phyloP scores from a whole-genome alignment of 2,329 filamentous ascomycete species.

The Rutstroemia sp. region DNA sequence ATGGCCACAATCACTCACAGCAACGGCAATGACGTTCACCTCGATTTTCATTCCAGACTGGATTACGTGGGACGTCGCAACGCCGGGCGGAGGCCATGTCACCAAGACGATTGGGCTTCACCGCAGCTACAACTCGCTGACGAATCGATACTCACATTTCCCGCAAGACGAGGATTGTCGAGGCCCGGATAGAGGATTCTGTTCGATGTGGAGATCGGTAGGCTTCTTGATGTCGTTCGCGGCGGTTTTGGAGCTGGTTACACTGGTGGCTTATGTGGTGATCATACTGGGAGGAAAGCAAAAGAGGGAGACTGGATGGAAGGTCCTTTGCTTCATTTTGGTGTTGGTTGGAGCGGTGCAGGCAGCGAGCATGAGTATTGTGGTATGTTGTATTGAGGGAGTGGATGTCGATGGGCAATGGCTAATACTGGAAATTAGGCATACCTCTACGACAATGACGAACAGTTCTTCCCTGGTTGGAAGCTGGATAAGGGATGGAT shows the following conservation, averaged over 20 bases:
- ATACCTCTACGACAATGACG: conserved; percentile 75
- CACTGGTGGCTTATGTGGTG: conserved; percentile 70
- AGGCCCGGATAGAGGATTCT: conserved; percentile 59
- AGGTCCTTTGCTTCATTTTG: conserved; percentile 61
- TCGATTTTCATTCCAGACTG: conserved; percentile 65
- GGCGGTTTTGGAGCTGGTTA: conserved; percentile 73
- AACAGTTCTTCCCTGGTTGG: conserved; percentile 79
- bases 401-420: not conserved
- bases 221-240: conserved; percentile 84
- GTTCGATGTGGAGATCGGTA: conserved; percentile 75
- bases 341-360: conserved; percentile 59
- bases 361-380: conserved; percentile 70
- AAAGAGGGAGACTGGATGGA: conserved; percentile 77
- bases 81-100: conserved; percentile 40
- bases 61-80: conserved; percentile 55
- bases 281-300: conserved; percentile 73
- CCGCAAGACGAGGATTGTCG: conserved; percentile 60
- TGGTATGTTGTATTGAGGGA: conserved; percentile 51
- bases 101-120: conserved; percentile 73
- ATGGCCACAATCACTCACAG: conserved; percentile 44
- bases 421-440: conserved; percentile 44
- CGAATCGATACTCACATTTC: conserved; percentile 51
- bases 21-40: conserved; percentile 62
- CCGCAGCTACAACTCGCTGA: conserved; percentile 65
- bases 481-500: conserved; percentile 72